phyloP scores from a whole-genome alignment of 805 yeast species.

The Saccharomycopsis schoenii region DNA sequence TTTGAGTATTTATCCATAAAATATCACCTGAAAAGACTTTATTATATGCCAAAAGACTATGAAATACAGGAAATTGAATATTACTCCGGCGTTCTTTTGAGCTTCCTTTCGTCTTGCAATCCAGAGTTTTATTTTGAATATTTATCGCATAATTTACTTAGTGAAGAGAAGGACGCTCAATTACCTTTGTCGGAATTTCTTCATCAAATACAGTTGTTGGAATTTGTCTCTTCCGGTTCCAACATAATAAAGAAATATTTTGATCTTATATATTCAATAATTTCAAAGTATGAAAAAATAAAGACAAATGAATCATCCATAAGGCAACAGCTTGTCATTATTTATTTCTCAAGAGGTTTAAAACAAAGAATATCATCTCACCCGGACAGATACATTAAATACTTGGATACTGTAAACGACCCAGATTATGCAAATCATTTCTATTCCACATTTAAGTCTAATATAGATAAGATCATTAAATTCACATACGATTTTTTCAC shows the following conservation, averaged over 20 bases:
- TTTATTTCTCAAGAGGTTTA: slow-evolving; percentile 3
- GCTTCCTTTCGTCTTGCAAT: slow-evolving; percentile 4
- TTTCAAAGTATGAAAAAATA: background rate
- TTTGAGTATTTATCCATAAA: background rate
- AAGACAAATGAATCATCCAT: background rate
- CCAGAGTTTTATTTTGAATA: slow-evolving; percentile 1
- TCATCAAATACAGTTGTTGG: background rate
- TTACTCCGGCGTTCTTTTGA: slow-evolving; percentile 4
- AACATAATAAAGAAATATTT: background rate
- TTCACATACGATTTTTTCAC: background rate
- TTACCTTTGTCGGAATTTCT: background rate
- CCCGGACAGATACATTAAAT: background rate
- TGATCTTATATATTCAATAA: background rate
- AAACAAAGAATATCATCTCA: slow-evolving; percentile 5
- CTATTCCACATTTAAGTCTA: background rate
- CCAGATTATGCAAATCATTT: background rate
- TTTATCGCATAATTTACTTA: background rate
- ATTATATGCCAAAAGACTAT: background rate
- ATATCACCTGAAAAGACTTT: background rate
- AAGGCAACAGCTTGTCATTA: slow-evolving; percentile 2
- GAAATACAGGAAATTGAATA: slow-evolving; percentile 1
- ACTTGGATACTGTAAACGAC: background rate
- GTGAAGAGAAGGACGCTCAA: background rate
- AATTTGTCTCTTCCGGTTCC: background rate
- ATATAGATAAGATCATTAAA: background rate